Percentiles rank a stretch among this genome's conserved stretches.
phyloP scores from a whole-genome alignment of 2,329 filamentous ascomycete genomes.

The Aspergillus novoparasiticus region DNA sequence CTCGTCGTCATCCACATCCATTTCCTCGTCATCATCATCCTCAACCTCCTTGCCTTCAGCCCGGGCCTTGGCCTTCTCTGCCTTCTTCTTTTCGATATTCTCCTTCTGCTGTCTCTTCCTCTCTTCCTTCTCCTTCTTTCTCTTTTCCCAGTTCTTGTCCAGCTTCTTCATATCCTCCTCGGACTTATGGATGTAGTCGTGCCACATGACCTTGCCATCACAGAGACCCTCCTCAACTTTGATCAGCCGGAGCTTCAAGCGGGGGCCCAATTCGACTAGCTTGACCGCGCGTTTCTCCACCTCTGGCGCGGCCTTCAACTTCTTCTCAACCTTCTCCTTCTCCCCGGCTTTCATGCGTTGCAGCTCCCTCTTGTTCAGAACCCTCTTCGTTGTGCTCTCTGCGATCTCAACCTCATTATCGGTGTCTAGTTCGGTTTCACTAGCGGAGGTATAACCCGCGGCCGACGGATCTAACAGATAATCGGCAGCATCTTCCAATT shows the following conservation, averaged over 20 bases:
- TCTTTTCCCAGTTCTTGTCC: slow-evolving; percentile 80
- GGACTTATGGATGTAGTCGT: slow-evolving; percentile 88
- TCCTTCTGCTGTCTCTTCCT: slow-evolving; percentile 81
- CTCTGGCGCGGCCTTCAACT: slow-evolving; percentile 40
- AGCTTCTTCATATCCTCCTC: slow-evolving; percentile 74
- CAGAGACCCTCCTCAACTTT: slow-evolving; percentile 97
- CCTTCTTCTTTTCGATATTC: slow-evolving; percentile 85
- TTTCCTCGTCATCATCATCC: slow-evolving; percentile 51
- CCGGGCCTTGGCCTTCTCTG: slow-evolving; percentile 57
- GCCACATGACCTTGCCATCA: slow-evolving; percentile 92
- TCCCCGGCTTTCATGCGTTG: slow-evolving; percentile 48
- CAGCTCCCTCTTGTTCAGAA: slow-evolving; percentile 53
- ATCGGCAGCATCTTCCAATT: slow-evolving; percentile 89
- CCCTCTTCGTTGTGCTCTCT: slow-evolving; percentile 58
- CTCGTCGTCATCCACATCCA: slow-evolving; percentile 57
- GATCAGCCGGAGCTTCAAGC: slow-evolving; percentile 83
- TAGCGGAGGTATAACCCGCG: slow-evolving; percentile 89
- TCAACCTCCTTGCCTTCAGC: slow-evolving; percentile 46
- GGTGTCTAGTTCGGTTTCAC: slow-evolving; percentile 89
- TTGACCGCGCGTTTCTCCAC: slow-evolving; percentile 89
- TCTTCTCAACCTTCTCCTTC: slow-evolving; percentile 51
- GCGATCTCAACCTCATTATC: slow-evolving; percentile 92
- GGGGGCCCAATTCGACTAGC: slow-evolving; percentile 85
- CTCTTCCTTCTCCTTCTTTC: slow-evolving; percentile 77
- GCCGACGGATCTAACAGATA: slow-evolving; percentile 81